Percentiles rank a stretch among this genome's conserved stretches.
Conservation (phyloP, 2,329 filamentous ascomycete genomes). For the Metarhizium anisopliae region DNA sequence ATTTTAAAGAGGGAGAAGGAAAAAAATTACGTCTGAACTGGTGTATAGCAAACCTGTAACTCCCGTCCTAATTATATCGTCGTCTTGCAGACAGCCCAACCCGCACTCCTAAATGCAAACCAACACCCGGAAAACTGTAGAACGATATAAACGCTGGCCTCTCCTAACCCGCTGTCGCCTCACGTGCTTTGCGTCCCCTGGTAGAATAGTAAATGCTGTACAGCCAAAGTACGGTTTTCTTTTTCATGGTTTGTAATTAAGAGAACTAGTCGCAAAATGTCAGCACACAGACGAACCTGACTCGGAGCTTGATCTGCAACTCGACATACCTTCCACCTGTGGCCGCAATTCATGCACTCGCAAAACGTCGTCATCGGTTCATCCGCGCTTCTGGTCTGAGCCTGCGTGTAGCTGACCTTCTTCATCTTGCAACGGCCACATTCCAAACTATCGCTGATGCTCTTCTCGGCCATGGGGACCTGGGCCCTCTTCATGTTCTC, state of each 20-base stretch:
- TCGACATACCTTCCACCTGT: conserved; percentile 59
- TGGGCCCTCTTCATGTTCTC: conserved; percentile 98
- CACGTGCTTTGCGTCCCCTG: background rate
- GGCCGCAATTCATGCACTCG: conserved; percentile 60
- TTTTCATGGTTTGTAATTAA: background rate
- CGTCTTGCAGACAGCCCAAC: background rate
- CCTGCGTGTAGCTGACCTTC: conserved; percentile 92
- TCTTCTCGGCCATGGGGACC: conserved; percentile 86
- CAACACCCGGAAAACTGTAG: background rate
- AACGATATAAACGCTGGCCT: background rate
- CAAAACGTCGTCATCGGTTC: conserved; percentile 81
- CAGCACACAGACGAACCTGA: background rate
- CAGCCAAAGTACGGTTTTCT: background rate
- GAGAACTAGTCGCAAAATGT: background rate
- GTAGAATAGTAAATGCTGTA: background rate
- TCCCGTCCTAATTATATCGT: background rate
- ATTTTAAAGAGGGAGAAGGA: background rate
- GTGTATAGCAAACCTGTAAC: background rate
- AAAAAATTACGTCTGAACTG: background rate
- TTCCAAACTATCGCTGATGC: conserved; percentile 76
- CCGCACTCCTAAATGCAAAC: background rate
- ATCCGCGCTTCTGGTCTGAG: conserved; percentile 90
- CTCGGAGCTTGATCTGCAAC: background rate
- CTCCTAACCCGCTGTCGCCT: background rate
- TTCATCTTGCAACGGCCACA: conserved; percentile 90